phyloP scores from a whole-genome alignment of 805 yeast species.

The Blastobotrys parvus region DNA sequence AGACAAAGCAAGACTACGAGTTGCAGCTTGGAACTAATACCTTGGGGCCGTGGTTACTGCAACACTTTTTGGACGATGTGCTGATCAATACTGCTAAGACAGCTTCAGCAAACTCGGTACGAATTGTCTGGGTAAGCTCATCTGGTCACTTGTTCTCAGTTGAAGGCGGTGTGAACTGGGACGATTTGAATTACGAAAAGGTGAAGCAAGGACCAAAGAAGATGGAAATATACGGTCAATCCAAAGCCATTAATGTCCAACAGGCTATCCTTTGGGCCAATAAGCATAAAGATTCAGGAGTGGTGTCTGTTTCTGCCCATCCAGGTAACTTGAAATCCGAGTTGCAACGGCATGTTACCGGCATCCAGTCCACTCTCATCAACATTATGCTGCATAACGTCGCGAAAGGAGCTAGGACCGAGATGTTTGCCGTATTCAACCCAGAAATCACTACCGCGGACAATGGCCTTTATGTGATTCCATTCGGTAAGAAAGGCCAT shows the following conservation, averaged over 20 bases:
- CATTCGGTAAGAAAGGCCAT: not conserved
- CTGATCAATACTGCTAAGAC: too few species aligned
- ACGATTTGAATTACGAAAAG: not conserved
- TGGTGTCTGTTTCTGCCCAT: slow-evolving; percentile 32
- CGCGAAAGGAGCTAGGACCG: not conserved
- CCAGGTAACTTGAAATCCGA: slow-evolving; percentile 36
- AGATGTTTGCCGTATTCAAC: not conserved
- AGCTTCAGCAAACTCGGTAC: too few species aligned
- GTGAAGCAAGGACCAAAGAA: too few species aligned
- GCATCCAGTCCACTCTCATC: not conserved
- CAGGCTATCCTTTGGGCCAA: slow-evolving; percentile 31
- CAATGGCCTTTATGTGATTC: not conserved
- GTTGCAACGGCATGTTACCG: not conserved
- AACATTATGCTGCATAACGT: not conserved
- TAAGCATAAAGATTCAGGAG: slow-evolving; percentile 25
- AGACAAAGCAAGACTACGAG: slow-evolving; percentile 38
- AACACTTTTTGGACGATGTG: slow-evolving; percentile 32
- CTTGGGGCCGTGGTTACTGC: slow-evolving; percentile 39
- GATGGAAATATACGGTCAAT: slow-evolving; percentile 39
- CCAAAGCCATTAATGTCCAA: slow-evolving; percentile 36
- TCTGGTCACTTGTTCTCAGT: slow-evolving; percentile 27
- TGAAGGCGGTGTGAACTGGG: too few species aligned
- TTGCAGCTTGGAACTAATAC: slow-evolving; percentile 39
- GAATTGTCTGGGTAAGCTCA: slow-evolving; percentile 42
- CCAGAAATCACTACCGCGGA: not conserved